These are phyloP conservation scores for Simplicillium sp. DNA, from an alignment of 2,329 filamentous ascomycete genomes.

Conservation along the genomic window DNA sequence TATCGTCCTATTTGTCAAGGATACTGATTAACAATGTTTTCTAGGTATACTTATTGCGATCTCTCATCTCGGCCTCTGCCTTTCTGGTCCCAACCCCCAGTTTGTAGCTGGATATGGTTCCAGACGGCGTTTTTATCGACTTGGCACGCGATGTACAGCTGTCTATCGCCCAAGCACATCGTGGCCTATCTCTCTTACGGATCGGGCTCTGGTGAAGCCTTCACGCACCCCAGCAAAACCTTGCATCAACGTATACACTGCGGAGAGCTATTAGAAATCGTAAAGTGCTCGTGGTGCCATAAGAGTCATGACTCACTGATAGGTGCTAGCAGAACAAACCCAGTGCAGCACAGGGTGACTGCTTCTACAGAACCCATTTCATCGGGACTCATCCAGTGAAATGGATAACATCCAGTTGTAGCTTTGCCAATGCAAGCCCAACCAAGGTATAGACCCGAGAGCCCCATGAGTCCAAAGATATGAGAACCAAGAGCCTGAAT, in stretches of 20 bases:
- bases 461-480: slow-evolving; percentile 27
- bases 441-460: slow-evolving; percentile 34
- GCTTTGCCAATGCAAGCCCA: slow-evolving; percentile 39
- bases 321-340: slow-evolving; percentile 33
- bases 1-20: no score
- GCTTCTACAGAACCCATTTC: slow-evolving; percentile 32
- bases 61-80: no score
- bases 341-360: slow-evolving; percentile 31
- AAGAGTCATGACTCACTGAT: slow-evolving; percentile 28
- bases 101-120: no score
- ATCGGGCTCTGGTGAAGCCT: slow-evolving; percentile 16
- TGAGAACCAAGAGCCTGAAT: slow-evolving; percentile 35
- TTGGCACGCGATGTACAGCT: no score
- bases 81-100: no score
- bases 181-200: no score
- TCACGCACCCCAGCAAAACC: slow-evolving; percentile 41
- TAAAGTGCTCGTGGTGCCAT: neutral
- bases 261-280: neutral
- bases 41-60: no score
- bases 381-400: slow-evolving; percentile 41
- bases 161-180: no score
- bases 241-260: slow-evolving; percentile 39
- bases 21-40: no score
- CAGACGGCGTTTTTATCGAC: no score
- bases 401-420: slow-evolving; percentile 33